Evolutionary conservation across 495 filamentous ascomycete species (phyloP), one percentile per base, ranked within the genome.

Genomic region (Clohesyomyces aquaticus): DNA sequence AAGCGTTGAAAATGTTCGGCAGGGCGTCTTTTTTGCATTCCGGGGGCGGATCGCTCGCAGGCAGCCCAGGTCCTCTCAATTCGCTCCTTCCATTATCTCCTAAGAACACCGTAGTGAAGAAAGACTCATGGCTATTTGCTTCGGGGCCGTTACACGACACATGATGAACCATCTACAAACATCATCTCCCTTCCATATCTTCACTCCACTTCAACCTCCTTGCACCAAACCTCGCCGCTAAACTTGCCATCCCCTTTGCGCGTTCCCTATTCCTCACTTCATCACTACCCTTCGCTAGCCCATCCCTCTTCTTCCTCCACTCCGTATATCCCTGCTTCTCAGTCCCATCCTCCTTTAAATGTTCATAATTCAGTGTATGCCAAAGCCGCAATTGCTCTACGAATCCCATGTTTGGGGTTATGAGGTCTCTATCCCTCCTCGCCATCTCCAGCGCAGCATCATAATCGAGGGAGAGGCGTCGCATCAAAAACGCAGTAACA

Each of bases 401-500:
- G 23, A 61, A 61, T 4, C 59, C 59, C 2, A 14, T 23, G 23
- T 61, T 61, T 3, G 48, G 47, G 1, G 35, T 54, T 18, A 61
- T 54, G 6, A 54, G 26, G 0, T 47, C 4, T 16, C 59, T 26
- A n/a, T n/a, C 51, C n/a, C 16, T 53, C 22, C 48, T 6, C 22
- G 59, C 59, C 10, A 61, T 8, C 8, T 26, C 32, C 2, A 61
- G 32, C 16, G 59, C 59, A 38, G 47, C 3, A 2, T 35, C 47
- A 28, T 61, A 61, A 28, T 41, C 47, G 10, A 61, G 4, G 2
- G 32, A 26, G 11, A 38, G 26, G 22, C 10, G 1, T 4, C 23
- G 47, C 59, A 61, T 61, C 21, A 61, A 28, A 23, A 43, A 61
- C 14, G 59, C 59, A 28, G 54, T 48, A 29, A 61, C 35, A 18